phyloP scores from a whole-genome alignment of 768 basidiomycete species.

The Leccinum sublutescens region DNA sequence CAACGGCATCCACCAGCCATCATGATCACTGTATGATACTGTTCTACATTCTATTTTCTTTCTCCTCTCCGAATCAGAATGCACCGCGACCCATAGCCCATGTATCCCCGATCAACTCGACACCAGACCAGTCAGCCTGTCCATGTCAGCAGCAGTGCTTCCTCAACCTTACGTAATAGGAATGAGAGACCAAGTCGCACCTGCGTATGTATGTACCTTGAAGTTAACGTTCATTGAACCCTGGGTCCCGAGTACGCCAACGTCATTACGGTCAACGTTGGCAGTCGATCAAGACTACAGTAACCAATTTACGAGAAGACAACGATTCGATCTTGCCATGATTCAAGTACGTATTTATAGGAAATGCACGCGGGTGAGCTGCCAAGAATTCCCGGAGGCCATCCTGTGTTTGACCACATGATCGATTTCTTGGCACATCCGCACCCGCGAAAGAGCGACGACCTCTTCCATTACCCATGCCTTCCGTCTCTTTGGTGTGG shows the following conservation, averaged over 20 bases:
- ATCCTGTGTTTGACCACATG: neutral
- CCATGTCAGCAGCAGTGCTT: neutral
- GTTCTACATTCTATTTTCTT: neutral
- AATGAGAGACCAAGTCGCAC: neutral
- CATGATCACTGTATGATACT: neutral
- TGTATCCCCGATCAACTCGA: neutral
- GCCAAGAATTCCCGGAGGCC: neutral
- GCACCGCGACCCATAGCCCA: neutral
- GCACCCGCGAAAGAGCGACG: neutral
- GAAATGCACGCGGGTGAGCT: neutral
- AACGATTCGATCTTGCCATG: neutral
- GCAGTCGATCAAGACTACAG: no score
- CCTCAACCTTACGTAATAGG: neutral
- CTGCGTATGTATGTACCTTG: neutral
- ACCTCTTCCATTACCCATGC: neutral
- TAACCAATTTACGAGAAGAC: neutral
- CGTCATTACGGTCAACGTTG: neutral
- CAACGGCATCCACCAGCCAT: constrained; percentile 1
- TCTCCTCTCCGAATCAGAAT: neutral
- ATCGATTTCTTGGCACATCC: neutral
- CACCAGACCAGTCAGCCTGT: neutral
- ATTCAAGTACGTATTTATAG: neutral
- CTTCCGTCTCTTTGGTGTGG: neutral
- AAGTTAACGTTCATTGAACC: neutral
- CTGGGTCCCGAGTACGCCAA: neutral